Base-by-base conservation (phyloP, 371 early-diverging fungal species). In the Batkoa obscura region DNA sequence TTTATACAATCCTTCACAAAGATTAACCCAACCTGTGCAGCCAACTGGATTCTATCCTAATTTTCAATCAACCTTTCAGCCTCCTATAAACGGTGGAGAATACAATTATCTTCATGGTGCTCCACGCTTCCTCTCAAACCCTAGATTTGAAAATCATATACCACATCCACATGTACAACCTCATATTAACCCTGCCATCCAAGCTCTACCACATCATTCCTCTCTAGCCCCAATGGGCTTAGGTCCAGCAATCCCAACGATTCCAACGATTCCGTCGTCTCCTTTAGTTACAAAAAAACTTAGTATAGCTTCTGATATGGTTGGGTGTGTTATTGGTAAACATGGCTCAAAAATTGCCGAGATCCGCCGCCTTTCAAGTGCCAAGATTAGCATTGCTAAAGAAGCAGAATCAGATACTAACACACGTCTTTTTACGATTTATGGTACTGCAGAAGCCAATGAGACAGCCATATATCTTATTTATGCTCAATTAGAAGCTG, bases 241-340 rank as follows among this genome's bases (percentile, higher is more conserved):
- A 8, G 3, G 3, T 13, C n/a, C n/a, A n/a, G n/a, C n/a, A n/a
- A n/a, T n/a, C n/a, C n/a, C n/a, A n/a, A n/a, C n/a, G n/a, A n/a
- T n/a, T n/a, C 62, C 12, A 5, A 65, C 75, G 12, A n/a, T n/a
- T n/a, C n/a, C n/a, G n/a, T n/a, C n/a, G n/a, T n/a, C n/a, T n/a
- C 62, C 12, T 2, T 64, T 74, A 12, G 76, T 78, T 58, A 76
- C 82, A 41, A 84, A 84, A 58, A 85, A 86, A 62, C 82, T 90
- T 45, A 80, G 72, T 63, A 84, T 88, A 50, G 86, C 90, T 3
- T 81, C 80, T 63, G 84, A 86, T 54, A 80, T 86, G 80, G 87
- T 87, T 31, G 89, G 90, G 6, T 79, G 81, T 52, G 79, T 90
- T 50, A 90, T 90, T 66, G 90, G 90, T 60, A 86, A 85, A 63